Conservation (phyloP, 306 rosid genomes). For the Malus domestica region ASM211411v1 NC_041797.1:827001-827500, state of each 20-base stretch:
- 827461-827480: background rate
- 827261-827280: conserved; percentile 86
- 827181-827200: background rate
- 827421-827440: background rate
- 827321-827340: background rate
- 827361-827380: background rate
- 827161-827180: background rate
- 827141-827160: background rate
- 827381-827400: background rate
- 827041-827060: conserved; percentile 11
- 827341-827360: background rate
- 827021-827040: conserved; percentile 51
- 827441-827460: background rate
- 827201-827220: conserved; percentile 12
- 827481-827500: background rate
- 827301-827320: conserved; percentile 64
- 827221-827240: conserved; percentile 87
- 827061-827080: background rate
- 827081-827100: conserved; percentile 8
- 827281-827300: conserved; percentile 76
- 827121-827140: background rate
- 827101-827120: background rate
- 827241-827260: conserved; percentile 83
- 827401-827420: background rate
- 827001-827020: conserved; percentile 80